These are phyloP conservation scores for Senecio squalidus DNA, from an alignment of 140 eudicot species.

Conservation along the genomic window DNA sequence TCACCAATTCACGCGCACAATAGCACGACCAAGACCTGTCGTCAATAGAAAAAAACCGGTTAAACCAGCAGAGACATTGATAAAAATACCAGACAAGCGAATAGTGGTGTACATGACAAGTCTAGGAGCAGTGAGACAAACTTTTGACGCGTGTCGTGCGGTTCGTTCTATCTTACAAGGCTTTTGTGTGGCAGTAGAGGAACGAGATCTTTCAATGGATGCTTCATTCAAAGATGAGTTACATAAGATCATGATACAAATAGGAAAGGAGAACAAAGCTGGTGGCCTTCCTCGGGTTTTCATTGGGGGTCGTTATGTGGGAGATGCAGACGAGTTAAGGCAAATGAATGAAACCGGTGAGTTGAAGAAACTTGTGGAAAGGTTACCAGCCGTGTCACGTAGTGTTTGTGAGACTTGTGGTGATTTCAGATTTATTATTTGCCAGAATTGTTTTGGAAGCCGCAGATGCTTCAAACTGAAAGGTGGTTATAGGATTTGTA, in stretches of 20 bases:
- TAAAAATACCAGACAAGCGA: conserved; percentile 41
- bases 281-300: conserved; percentile 71
- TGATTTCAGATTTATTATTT: conserved; percentile 68
- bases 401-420: conserved; percentile 64
- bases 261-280: conserved; percentile 14
- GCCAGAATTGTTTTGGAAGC: conserved; percentile 75
- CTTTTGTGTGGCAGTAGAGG: conserved; percentile 51
- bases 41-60: background rate
- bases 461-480: conserved; percentile 61
- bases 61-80: conserved; percentile 11
- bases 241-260: conserved; percentile 24
- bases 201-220: conserved; percentile 59
- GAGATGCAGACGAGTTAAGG: conserved; percentile 63
- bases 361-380: conserved; percentile 50
- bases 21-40: conserved; percentile 7
- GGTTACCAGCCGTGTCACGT: conserved; percentile 42
- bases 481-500: conserved; percentile 64
- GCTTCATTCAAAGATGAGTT: conserved; percentile 36
- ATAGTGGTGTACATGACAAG: conserved; percentile 48
- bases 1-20: conserved; percentile 4
- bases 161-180: conserved; percentile 44
- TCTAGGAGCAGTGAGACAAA: conserved; percentile 52
- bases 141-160: conserved; percentile 49
- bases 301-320: conserved; percentile 71
- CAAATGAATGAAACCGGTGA: conserved; percentile 79